Evolutionary conservation across 2,329 filamentous ascomycete genomes (phyloP).

Genomic region (Diaporthe sp.): DNA sequence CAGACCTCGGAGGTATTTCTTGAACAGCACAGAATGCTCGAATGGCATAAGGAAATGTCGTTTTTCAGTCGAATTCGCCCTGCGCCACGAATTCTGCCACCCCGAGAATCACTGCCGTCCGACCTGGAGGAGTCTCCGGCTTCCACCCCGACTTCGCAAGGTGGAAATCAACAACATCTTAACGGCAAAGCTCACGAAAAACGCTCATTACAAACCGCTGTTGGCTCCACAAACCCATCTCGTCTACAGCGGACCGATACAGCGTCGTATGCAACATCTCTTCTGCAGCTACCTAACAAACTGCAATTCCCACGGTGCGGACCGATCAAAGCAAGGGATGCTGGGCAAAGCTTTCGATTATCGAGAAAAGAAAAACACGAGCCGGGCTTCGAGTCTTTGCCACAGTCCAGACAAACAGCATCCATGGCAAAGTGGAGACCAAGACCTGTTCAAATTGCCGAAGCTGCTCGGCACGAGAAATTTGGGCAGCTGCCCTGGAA

Average conservation of each 20-base stretch:
- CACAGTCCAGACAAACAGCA: too few species aligned
- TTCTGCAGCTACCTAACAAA: background rate
- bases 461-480: too few species aligned
- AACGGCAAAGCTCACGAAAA: background rate
- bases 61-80: background rate
- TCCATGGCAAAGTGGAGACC: too few species aligned
- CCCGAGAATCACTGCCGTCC: background rate
- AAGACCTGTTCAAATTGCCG: too few species aligned
- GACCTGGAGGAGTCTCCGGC: background rate
- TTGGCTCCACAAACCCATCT: background rate
- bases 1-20: background rate
- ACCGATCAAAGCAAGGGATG: background rate
- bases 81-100: background rate
- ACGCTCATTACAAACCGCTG: background rate
- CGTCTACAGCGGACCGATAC: background rate
- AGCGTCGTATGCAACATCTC: background rate
- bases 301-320: background rate
- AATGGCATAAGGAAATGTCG: background rate
- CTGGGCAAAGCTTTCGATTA: background rate
- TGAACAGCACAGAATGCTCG: background rate
- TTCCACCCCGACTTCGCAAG: background rate
- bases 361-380: too few species aligned
- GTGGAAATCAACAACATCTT: background rate
- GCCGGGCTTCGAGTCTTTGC: too few species aligned
- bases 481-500: too few species aligned